Evolutionary conservation across 1,284 basidiomycete species (phyloP), one percentile per base, ranked within the genome.

Genomic region (Bjerkandera adusta): DNA sequence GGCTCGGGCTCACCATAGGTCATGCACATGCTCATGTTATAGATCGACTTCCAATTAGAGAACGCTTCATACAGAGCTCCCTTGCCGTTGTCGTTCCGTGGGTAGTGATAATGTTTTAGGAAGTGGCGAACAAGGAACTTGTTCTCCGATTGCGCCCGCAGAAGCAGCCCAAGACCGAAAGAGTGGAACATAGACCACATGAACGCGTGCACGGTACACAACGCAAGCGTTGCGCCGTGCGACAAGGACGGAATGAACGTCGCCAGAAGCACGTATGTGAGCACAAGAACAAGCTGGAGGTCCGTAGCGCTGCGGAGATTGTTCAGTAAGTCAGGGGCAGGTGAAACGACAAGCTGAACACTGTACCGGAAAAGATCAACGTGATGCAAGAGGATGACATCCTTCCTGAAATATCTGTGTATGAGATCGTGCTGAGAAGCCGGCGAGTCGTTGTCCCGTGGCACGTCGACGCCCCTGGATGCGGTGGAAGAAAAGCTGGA

Each of bases 71-170:
- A 78, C 10, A 95, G 81, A 0, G 94, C 93, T 43, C 83, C 81
- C 63, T 79, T 67, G 42, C 81, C 73, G 29, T 70, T 75, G 51
- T 83, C 78, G 52, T 70, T 71, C 54, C 68, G 70, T 6, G 83
- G 77, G 65, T 95, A 94, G 53, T 92, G 82, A 62, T 93, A 94
- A 61, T 93, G 83, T 71, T 95, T 95, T 57, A 98, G 68, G 66
- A 89, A 99, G 65, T 98, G 96, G 49, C 92, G 74, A 22, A 99
- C 94, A 39, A 97, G 72, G 75, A 89, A 97, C 67, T 93, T 94
- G 63, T 71, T 79, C 62, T 87, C 75, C 54, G 88, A 89, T 69
- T 99, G 96, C 2, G 85, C 89, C 26, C 81, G 81, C 21, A 99
- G 76, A 6, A 96, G 71, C 27, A 85, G 67, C 0, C 96, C 96